A percentile compares a stretch with the other conserved stretches of the same genome.
phyloP scores from a whole-genome alignment of 2,329 filamentous ascomycete species.

The Davidsoniella virescens region DNA sequence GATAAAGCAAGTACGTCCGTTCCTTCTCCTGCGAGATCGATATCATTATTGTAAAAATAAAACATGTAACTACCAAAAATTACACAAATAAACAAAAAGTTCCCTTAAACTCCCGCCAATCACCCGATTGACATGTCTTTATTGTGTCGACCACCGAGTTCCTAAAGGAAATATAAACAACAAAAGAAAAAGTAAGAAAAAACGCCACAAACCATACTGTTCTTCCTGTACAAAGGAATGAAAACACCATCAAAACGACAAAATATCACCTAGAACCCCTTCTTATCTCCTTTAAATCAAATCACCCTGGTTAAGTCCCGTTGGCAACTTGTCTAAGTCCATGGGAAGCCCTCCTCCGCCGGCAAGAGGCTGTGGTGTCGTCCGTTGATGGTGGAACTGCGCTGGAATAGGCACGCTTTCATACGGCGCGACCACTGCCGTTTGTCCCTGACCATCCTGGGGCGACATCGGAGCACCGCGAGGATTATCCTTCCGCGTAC shows the following conservation, averaged over 20 bases:
- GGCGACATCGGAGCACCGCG: constrained; percentile 19
- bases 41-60: constrained; percentile 3
- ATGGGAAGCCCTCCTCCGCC: neutral
- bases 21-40: too few relatives aligned
- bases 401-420: constrained; percentile 24
- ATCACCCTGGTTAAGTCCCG: constrained; percentile 36
- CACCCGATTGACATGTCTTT: too few relatives aligned
- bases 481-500: constrained; percentile 31
- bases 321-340: constrained; percentile 26
- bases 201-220: neutral
- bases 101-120: too few relatives aligned
- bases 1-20: too few relatives aligned
- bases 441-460: constrained; percentile 19
- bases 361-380: neutral
- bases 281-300: constrained; percentile 29
- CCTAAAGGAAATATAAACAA: constrained; percentile 4
- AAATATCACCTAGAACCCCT: constrained; percentile 4
- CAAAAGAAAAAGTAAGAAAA: constrained; percentile 10
- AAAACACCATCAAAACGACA: constrained; percentile 1
- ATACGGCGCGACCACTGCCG: constrained; percentile 20
- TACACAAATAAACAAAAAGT: neutral
- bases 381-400: neutral
- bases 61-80: neutral
- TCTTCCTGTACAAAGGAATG: neutral
- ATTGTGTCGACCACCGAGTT: too few relatives aligned